phyloP scores from a whole-genome alignment of 441 rosid species.

The Erysimum cheiri region DNA sequence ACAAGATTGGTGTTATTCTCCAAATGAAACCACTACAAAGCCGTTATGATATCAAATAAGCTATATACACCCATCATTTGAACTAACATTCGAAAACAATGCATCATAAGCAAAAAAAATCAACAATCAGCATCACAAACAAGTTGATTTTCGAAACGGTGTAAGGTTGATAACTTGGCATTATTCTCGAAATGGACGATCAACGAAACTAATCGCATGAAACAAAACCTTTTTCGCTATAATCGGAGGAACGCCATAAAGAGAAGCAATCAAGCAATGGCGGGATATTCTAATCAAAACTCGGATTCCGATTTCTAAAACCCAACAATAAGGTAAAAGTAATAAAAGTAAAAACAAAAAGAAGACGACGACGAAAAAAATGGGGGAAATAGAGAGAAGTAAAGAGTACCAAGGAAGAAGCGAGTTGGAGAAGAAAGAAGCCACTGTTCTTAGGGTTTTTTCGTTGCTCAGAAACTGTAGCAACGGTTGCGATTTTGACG shows the following conservation, averaged over 20 bases:
- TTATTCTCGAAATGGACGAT: neutral
- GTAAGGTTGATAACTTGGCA: conserved; percentile 21
- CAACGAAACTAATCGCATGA: conserved; percentile 17
- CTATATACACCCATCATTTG: conserved; percentile 8
- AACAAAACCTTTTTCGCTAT: neutral
- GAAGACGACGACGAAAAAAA: neutral
- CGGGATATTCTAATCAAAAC: conserved; percentile 9
- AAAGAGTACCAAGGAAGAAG: conserved; percentile 35
- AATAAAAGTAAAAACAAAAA: conserved; percentile 1
- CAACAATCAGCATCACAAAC: neutral
- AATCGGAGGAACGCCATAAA: neutral
- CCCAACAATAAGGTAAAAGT: conserved; percentile 33
- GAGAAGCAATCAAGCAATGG: conserved; percentile 21
- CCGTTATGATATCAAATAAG: neutral
- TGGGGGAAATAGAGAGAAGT: neutral
- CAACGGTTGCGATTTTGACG: conserved; percentile 30
- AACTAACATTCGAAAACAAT: neutral
- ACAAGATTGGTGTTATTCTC: neutral
- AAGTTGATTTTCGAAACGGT: neutral
- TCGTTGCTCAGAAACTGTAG: conserved; percentile 2
- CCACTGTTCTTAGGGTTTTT: conserved; percentile 23
- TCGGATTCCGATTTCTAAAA: conserved; percentile 10
- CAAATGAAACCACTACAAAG: conserved; percentile 3
- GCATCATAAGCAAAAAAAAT: conserved; percentile 9
- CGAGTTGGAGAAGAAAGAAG: conserved; percentile 42